These are phyloP conservation scores for Xylaria hypoxylon DNA, from an alignment of 2,329 filamentous ascomycete genomes.

Conservation along the genomic window DNA sequence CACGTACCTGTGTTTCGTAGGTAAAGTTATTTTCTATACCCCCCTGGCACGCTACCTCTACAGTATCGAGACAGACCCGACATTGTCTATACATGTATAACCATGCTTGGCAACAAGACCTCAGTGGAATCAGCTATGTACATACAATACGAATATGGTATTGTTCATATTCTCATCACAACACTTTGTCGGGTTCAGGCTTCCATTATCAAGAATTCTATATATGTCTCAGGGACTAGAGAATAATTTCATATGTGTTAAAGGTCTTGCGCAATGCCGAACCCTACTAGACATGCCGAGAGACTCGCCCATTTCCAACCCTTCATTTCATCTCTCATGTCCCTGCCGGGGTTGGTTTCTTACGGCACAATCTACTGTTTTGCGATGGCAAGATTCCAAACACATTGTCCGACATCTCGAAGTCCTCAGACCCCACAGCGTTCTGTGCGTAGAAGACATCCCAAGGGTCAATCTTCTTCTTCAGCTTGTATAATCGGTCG, in stretches of 20 bases:
- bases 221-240: neutral
- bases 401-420: constrained; percentile 49
- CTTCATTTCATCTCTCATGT: neutral
- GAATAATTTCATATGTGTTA: neutral
- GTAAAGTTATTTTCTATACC: too few species aligned
- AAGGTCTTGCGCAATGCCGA: neutral
- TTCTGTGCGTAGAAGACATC: constrained; percentile 53
- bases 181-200: neutral
- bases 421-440: constrained; percentile 55
- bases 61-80: too few species aligned
- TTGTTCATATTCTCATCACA: neutral
- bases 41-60: too few species aligned
- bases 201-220: neutral
- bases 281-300: neutral
- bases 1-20: too few species aligned
- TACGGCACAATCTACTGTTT: constrained; percentile 46
- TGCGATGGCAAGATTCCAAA: constrained; percentile 47
- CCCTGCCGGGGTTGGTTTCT: constrained; percentile 30
- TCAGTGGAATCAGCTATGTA: too few species aligned
- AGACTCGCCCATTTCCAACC: neutral
- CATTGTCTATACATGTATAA: constrained; percentile 8
- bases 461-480: constrained; percentile 53
- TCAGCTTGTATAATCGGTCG: constrained; percentile 50
- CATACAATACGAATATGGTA: too few species aligned
- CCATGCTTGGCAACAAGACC: too few species aligned